These are phyloP conservation scores for Hamigera avellanea DNA, from an alignment of 495 filamentous ascomycete genomes.

Conservation along the genomic window DNA sequence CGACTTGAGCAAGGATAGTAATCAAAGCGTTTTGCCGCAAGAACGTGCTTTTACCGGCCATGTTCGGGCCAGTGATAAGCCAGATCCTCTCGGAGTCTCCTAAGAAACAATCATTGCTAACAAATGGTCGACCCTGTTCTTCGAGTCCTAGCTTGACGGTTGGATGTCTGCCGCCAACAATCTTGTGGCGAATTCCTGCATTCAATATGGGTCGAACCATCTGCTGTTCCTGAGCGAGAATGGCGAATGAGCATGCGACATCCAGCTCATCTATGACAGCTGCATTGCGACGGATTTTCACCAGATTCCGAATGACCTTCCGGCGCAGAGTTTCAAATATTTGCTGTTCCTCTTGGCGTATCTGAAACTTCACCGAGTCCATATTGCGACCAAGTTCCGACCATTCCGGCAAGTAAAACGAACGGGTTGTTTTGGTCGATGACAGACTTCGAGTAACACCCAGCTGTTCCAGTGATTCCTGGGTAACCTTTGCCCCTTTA, in stretches of 20 bases:
- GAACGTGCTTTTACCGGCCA: conserved; percentile 95
- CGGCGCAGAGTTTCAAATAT: conserved; percentile 60
- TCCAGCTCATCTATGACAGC: conserved; percentile 85
- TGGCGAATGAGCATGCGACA: conserved; percentile 73
- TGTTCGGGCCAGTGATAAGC: conserved; percentile 97
- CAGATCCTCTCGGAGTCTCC: conserved; percentile 59
- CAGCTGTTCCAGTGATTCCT: conserved; percentile 27
- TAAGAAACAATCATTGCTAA: conserved; percentile 76
- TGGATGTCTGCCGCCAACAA: conserved; percentile 77
- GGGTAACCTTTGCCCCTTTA: conserved; percentile 62
- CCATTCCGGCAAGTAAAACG: conserved; percentile 79
- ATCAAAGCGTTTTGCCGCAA: conserved; percentile 91
- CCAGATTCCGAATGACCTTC: conserved; percentile 64
- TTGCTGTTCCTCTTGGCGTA: conserved; percentile 67
- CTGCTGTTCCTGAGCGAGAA: conserved; percentile 58
- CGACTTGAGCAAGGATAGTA: conserved; percentile 82
- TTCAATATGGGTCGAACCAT: conserved; percentile 66
- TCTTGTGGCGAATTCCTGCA: conserved; percentile 41
- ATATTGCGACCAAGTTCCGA: conserved; percentile 62
- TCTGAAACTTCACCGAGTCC: conserved; percentile 60
- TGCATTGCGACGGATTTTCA: conserved; percentile 78
- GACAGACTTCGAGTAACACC: conserved; percentile 49
- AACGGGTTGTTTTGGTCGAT: conserved; percentile 71
- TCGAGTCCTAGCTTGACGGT: conserved; percentile 76
- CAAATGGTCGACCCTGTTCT: conserved; percentile 72